Evolutionary conservation across 768 basidiomycete species (phyloP).

Genomic region (Cytidiella melzeri): DNA sequence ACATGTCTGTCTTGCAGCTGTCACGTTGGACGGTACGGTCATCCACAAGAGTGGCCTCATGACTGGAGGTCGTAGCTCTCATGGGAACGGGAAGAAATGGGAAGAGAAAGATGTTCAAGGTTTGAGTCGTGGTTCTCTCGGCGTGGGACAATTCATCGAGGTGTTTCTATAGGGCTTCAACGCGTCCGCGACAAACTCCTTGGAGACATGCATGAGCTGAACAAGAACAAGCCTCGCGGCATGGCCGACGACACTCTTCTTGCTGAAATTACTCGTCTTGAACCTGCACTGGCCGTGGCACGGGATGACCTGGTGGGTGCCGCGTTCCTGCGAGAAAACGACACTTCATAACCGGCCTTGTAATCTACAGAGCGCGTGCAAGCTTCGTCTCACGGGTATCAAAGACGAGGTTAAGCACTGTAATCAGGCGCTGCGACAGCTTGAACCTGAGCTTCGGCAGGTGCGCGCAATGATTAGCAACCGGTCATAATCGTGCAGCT

Average conservation of each 20-base stretch:
- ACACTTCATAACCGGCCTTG: background rate
- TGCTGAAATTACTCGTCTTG: conserved; percentile 70
- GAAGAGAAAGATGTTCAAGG: conserved; percentile 92
- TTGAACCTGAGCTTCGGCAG: conserved; percentile 55
- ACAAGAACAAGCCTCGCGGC: conserved; percentile 74
- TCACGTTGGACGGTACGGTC: conserved; percentile 92
- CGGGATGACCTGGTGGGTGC: conserved; percentile 76
- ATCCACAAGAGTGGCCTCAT: conserved; percentile 98
- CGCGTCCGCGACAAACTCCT: conserved; percentile 68
- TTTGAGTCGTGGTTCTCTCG: no score
- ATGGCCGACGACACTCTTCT: conserved; percentile 79
- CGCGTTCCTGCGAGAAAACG: conserved; percentile 1
- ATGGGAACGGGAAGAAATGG: conserved; percentile 79
- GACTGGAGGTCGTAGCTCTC: conserved; percentile 86
- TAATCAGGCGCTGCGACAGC: conserved; percentile 60
- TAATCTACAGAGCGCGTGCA: conserved; percentile 58
- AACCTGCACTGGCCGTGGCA: conserved; percentile 67
- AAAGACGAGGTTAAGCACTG: conserved; percentile 82
- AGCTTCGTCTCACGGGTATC: conserved; percentile 67
- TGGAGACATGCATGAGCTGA: conserved; percentile 75
- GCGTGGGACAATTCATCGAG: no score
- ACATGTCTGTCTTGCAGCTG: conserved; percentile 56
- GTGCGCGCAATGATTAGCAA: conserved; percentile 39
- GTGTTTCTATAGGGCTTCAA: conserved; percentile 42
- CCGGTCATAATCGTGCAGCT: background rate